Percentiles rank a stretch among this genome's conserved stretches.
These are phyloP conservation scores for Scheffersomyces ergatensis DNA, from an alignment of 805 yeast genomes.

Conservation along the genomic window DNA sequence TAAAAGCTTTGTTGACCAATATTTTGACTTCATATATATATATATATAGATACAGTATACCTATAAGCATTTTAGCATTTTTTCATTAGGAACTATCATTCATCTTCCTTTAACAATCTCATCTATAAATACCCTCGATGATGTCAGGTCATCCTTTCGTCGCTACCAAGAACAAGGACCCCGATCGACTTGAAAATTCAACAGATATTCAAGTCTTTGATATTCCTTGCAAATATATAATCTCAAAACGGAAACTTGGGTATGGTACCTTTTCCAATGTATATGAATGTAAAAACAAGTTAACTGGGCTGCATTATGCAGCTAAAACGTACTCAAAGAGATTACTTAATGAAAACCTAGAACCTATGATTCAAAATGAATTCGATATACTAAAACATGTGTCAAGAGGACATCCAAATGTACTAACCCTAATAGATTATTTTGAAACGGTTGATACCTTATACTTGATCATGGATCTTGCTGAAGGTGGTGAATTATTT, in stretches of 20 bases:
- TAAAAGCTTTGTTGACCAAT: too few species aligned
- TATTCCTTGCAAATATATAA: conserved; percentile 26
- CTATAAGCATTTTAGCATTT: too few species aligned
- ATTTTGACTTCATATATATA: too few species aligned
- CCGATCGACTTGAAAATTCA: too few species aligned
- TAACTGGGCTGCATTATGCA: conserved; percentile 46
- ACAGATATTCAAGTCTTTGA: neutral
- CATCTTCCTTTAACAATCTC: too few species aligned
- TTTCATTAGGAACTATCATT: too few species aligned
- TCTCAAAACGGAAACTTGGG: conserved; percentile 32
- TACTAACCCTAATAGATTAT: conserved; percentile 62
- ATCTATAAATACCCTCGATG: too few species aligned
- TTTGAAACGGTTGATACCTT: conserved; percentile 63
- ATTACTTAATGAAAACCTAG: conserved; percentile 52
- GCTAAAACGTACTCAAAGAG: conserved; percentile 51
- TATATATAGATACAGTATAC: too few species aligned
- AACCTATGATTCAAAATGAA: conserved; percentile 56
- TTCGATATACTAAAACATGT: conserved; percentile 52
- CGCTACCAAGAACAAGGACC: too few species aligned
- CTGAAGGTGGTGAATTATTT: conserved; percentile 67
- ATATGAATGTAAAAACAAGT: conserved; percentile 44
- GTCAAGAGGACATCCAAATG: conserved; percentile 50
- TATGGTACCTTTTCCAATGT: conserved; percentile 52
- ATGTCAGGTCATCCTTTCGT: too few species aligned
- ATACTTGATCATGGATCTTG: conserved; percentile 63